Conservation (phyloP, 306 rosid species). For the Abrus pulchellus region DNA sequence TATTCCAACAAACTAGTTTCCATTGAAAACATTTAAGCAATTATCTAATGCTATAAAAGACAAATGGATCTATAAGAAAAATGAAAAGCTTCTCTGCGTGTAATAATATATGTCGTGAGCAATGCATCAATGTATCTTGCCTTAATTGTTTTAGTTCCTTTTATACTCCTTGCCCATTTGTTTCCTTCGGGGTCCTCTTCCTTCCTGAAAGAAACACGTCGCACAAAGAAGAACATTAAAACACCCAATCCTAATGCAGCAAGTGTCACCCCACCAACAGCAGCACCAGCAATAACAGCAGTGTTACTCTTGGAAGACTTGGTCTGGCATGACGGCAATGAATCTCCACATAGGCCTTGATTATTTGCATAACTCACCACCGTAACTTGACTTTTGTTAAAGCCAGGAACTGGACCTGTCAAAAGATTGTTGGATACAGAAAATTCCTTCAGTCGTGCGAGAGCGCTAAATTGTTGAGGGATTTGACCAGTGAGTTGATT, state of each 20-base stretch:
- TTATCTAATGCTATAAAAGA: slow-evolving; percentile 12
- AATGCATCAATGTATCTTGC: slow-evolving; percentile 55
- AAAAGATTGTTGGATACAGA: slow-evolving; percentile 67
- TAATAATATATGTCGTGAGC: slow-evolving; percentile 5
- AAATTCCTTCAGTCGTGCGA: slow-evolving; percentile 58
- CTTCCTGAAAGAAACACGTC: slow-evolving; percentile 65
- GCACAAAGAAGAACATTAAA: slow-evolving; percentile 50
- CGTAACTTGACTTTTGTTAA: fast-evolving
- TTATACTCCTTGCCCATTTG: slow-evolving; percentile 91
- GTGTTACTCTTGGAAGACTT: background rate
- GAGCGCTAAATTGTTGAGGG: slow-evolving; percentile 59
- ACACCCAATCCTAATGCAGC: too few relatives aligned
- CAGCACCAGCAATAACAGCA: too few relatives aligned
- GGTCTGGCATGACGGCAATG: slow-evolving; percentile 40
- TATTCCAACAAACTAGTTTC: slow-evolving; percentile 16
- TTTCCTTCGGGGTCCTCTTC: slow-evolving; percentile 93
- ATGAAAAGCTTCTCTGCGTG: slow-evolving; percentile 14
- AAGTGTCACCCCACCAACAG: too few relatives aligned
- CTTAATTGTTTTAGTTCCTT: slow-evolving; percentile 83
- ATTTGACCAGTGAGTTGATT: slow-evolving; percentile 71
- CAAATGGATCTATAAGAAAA: slow-evolving; percentile 28
- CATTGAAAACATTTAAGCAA: background rate
- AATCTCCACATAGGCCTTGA: slow-evolving; percentile 68
- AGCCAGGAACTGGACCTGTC: slow-evolving; percentile 65
- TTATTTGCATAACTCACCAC: slow-evolving; percentile 61